Percentiles rank a stretch among this genome's conserved stretches.
Evolutionary conservation across 1,284 basidiomycete species (phyloP).

Genomic region (Singerocomus rubriflavus): DNA sequence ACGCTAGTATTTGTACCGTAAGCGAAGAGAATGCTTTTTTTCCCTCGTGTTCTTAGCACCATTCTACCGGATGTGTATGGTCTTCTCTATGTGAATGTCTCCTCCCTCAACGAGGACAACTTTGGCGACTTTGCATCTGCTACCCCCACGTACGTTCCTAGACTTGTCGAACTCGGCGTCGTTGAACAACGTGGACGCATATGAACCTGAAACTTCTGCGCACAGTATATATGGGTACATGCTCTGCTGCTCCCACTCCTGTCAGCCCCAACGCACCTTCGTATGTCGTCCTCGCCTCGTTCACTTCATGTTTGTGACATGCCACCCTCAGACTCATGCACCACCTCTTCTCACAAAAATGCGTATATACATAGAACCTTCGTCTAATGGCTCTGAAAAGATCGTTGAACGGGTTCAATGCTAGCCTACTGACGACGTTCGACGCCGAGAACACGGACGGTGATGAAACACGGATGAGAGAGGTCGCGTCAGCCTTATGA

Average conservation of each 20-base stretch:
- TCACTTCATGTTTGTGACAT: conserved; percentile 38
- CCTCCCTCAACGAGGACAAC: conserved; percentile 77
- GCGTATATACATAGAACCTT: conserved; percentile 57
- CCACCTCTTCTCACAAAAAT: conserved; percentile 51
- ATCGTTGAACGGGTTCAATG: conserved; percentile 86
- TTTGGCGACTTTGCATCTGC: conserved; percentile 84
- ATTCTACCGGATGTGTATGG: too few species aligned
- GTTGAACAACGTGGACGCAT: conserved; percentile 10
- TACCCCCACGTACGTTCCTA: conserved; percentile 19
- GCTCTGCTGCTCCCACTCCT: conserved; percentile 59
- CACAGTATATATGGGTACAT: conserved; percentile 67
- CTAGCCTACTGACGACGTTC: conserved; percentile 78
- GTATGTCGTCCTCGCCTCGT: conserved; percentile 53
- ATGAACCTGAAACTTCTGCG: conserved; percentile 33
- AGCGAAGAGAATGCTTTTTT: too few species aligned
- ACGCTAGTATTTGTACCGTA: too few species aligned
- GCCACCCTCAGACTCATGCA: conserved; percentile 29
- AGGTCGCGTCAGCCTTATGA: conserved; percentile 82
- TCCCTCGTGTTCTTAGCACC: too few species aligned
- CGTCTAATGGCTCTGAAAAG: conserved; percentile 67
- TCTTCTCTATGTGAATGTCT: too few species aligned
- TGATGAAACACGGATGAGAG: conserved; percentile 73
- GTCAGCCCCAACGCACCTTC: conserved; percentile 53
- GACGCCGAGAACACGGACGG: conserved; percentile 67
- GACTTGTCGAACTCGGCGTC: conserved; percentile 20